Percentiles rank a stretch among this genome's conserved stretches.
Conservation (phyloP, 305 asterid genomes). For the Solanum hybrid region DNA sequence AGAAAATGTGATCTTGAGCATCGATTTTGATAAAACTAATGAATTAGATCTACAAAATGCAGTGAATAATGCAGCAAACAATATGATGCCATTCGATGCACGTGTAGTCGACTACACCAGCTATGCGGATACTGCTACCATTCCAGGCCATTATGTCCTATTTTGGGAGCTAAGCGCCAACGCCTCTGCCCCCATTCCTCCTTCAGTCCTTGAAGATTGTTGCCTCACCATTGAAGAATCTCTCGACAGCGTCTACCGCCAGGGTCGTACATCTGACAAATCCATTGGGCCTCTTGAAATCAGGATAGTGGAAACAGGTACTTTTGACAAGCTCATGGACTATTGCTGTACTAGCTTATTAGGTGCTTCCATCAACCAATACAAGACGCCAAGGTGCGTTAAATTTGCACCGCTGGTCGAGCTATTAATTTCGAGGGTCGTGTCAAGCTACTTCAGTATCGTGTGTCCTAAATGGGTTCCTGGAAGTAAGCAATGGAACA, state of each 20-base stretch:
- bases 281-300: neutral
- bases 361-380: conserved; percentile 26
- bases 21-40: conserved; percentile 14
- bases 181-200: neutral
- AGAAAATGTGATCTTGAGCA: conserved; percentile 14
- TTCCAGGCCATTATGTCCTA: neutral
- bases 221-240: neutral
- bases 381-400: conserved; percentile 39
- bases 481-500: conserved; percentile 52
- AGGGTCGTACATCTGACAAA: neutral
- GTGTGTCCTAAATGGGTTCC: conserved; percentile 36
- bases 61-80: neutral
- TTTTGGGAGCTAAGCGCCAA: neutral
- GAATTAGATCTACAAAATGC: conserved; percentile 20
- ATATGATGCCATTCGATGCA: neutral
- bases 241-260: neutral
- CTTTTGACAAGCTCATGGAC: conserved; percentile 3
- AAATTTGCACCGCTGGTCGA: conserved; percentile 31
- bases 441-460: conserved; percentile 8
- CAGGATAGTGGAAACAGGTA: neutral
- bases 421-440: conserved; percentile 16
- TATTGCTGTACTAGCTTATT: neutral
- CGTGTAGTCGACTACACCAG: neutral
- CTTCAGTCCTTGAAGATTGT: neutral
- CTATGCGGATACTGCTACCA: neutral